These are phyloP conservation scores for Flaveria robusta DNA, from an alignment of 129 eudicot genomes.

Conservation along the genomic window DNA sequence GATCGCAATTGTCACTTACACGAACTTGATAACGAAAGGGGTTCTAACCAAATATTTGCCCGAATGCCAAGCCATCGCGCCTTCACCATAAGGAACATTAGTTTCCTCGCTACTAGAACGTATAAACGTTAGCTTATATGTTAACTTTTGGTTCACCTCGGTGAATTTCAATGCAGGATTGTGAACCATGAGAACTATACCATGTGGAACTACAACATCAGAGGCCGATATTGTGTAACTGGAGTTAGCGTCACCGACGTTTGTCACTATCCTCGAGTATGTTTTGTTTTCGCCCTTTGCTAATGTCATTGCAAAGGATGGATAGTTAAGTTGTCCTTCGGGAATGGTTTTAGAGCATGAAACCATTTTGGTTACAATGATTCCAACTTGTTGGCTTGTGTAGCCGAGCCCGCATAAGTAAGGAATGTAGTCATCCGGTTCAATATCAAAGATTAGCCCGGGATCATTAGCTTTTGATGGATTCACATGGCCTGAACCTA, in stretches of 20 bases:
- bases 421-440: slow-evolving; percentile 41
- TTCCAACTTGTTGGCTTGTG: slow-evolving; percentile 35
- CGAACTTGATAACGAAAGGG: slow-evolving; percentile 32
- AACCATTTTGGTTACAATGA: slow-evolving; percentile 24
- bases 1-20: neutral
- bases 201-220: neutral
- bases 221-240: slow-evolving; percentile 12
- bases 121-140: slow-evolving; percentile 35
- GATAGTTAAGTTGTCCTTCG: slow-evolving; percentile 53
- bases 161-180: slow-evolving; percentile 21
- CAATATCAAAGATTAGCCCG: slow-evolving; percentile 40
- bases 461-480: slow-evolving; percentile 55
- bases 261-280: slow-evolving; percentile 53
- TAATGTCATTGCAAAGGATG: slow-evolving; percentile 39
- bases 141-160: slow-evolving; percentile 39
- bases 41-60: slow-evolving; percentile 40
- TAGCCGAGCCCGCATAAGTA: slow-evolving; percentile 46
- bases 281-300: slow-evolving; percentile 24
- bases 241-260: slow-evolving; percentile 51
- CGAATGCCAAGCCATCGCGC: slow-evolving; percentile 47
- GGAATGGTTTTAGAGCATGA: slow-evolving; percentile 32
- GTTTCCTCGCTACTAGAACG: slow-evolving; percentile 1
- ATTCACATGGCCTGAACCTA: slow-evolving; percentile 54
- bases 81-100: slow-evolving; percentile 31
- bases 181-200: neutral